Percentiles rank a stretch among this genome's conserved stretches.
phyloP scores from a whole-genome alignment of 129 eudicot species.

The Calendula officinalis region DNA sequence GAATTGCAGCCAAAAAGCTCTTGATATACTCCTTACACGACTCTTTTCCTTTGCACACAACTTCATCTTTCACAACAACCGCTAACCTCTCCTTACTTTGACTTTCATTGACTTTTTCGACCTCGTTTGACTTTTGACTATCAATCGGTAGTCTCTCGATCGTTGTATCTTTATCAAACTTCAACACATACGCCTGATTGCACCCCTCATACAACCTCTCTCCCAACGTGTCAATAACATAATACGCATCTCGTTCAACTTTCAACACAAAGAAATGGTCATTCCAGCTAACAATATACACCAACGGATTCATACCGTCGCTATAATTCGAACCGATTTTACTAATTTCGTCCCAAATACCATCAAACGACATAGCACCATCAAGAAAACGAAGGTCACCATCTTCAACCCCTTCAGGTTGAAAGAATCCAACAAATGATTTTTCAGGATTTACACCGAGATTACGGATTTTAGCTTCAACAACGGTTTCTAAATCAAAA shows the following conservation, averaged over 20 bases:
- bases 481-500: not conserved
- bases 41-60: not conserved
- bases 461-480: not conserved
- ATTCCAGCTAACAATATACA: conserved; percentile 76
- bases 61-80: too few relatives aligned
- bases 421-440: not conserved
- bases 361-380: conserved; percentile 80
- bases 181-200: not conserved
- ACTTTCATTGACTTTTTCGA: too few relatives aligned
- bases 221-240: conserved; percentile 68
- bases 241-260: conserved; percentile 62
- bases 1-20: not conserved
- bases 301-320: not conserved
- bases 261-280: conserved; percentile 79
- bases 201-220: conserved; percentile 81
- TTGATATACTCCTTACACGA: not conserved
- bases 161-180: not conserved
- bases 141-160: not conserved
- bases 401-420: not conserved
- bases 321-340: conserved; percentile 24
- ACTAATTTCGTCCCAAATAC: conserved; percentile 73
- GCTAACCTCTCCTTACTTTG: not conserved
- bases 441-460: not conserved
- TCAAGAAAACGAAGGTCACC: not conserved
- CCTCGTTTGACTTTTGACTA: not conserved